Conservation (phyloP, 257 asterid genomes). For the Linaria vulgaris region DNA sequence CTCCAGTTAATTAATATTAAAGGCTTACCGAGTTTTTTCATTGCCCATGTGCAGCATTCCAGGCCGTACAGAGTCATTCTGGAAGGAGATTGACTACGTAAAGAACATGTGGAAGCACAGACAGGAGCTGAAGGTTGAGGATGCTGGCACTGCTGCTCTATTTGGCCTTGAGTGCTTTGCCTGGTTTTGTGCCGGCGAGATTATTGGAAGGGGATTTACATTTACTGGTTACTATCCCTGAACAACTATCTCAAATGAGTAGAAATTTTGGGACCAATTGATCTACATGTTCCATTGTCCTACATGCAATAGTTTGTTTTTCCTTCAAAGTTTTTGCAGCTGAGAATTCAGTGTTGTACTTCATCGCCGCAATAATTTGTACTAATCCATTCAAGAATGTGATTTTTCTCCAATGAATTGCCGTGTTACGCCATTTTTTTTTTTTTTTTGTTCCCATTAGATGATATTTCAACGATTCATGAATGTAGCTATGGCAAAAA, state of each 20-base stretch:
- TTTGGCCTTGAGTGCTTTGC: slow-evolving; percentile 45
- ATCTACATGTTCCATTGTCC: neutral
- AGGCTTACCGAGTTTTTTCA: too few relatives aligned
- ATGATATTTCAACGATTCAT: too few relatives aligned
- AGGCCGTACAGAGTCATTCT: slow-evolving; percentile 37
- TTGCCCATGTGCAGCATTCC: slow-evolving; percentile 34
- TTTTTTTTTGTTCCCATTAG: too few relatives aligned
- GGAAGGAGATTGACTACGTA: slow-evolving; percentile 42
- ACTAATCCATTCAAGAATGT: too few relatives aligned
- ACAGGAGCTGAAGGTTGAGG: slow-evolving; percentile 41
- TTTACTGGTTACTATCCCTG: slow-evolving; percentile 42
- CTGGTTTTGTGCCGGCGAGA: slow-evolving; percentile 48
- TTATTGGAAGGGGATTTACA: slow-evolving; percentile 44
- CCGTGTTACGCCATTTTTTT: too few relatives aligned
- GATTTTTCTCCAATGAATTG: too few relatives aligned
- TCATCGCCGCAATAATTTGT: neutral
- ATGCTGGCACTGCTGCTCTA: slow-evolving; percentile 44
- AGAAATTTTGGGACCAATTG: neutral
- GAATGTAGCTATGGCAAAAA: too few relatives aligned
- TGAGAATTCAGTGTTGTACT: slow-evolving; percentile 27
- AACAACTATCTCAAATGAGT: slow-evolving; percentile 3
- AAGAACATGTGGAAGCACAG: slow-evolving; percentile 43
- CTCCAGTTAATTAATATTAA: too few relatives aligned
- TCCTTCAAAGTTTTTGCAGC: slow-evolving; percentile 26
- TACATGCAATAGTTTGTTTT: slow-evolving; percentile 30